These are phyloP conservation scores for Aspergillus fischeri DNA, from an alignment of 2,329 filamentous ascomycete species.

Conservation along the genomic window DNA sequence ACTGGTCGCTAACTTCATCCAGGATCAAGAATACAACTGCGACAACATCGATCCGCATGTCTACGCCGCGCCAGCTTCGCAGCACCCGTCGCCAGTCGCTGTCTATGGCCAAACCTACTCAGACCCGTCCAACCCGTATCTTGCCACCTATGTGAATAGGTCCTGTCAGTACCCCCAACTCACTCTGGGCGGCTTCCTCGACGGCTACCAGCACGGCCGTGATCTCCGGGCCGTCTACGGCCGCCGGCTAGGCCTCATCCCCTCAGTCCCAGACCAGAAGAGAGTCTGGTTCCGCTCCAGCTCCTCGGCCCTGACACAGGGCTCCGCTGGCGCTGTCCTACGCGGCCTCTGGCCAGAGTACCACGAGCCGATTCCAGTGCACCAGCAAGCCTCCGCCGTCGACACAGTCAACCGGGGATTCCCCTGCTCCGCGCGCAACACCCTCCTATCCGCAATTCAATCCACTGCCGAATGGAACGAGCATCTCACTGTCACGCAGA, in stretches of 20 bases:
- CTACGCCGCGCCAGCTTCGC: conserved; percentile 25
- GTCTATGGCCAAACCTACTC: conserved; percentile 37
- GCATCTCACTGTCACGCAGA: conserved; percentile 29
- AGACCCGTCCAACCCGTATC: conserved; percentile 34
- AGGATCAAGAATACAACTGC: conserved; percentile 38
- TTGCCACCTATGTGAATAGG: conserved; percentile 27
- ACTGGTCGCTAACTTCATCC: neutral
- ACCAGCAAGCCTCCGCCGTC: conserved; percentile 33
- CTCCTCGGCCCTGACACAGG: conserved; percentile 34
- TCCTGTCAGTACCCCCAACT: conserved; percentile 39
- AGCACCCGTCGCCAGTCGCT: conserved; percentile 19
- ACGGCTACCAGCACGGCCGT: conserved; percentile 36
- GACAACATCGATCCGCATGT: conserved; percentile 35
- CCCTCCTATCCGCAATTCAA: conserved; percentile 22
- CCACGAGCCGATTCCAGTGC: conserved; percentile 29
- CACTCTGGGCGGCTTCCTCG: conserved; percentile 36
- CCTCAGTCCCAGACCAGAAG: conserved; percentile 20
- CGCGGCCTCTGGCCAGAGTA: conserved; percentile 36
- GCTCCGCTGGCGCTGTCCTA: conserved; percentile 35
- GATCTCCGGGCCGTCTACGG: conserved; percentile 34
- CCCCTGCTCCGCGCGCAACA: conserved; percentile 25
- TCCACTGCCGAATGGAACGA: conserved; percentile 32
- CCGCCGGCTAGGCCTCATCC: conserved; percentile 29
- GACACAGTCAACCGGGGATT: conserved; percentile 37
- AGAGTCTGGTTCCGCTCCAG: conserved; percentile 36